Evolutionary conservation across 2,329 filamentous ascomycete genomes (phyloP).

Genomic region (Grosmannia penicillata): DNA sequence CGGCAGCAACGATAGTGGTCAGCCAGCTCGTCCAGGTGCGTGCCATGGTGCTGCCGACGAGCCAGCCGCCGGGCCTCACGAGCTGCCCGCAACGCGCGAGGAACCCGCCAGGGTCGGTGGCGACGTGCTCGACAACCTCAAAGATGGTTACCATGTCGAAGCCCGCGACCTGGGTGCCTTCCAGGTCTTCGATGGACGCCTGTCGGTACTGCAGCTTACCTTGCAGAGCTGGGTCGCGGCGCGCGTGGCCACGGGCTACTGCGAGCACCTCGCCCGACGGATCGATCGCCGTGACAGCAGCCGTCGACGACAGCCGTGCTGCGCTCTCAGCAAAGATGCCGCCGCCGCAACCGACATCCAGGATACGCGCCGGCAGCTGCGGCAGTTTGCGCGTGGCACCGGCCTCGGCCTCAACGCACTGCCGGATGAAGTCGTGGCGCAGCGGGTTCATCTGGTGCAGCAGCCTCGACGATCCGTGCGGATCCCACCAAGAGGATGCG

Average conservation of each 20-base stretch:
- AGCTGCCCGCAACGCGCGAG: slow-evolving; percentile 57
- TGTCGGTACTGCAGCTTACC: slow-evolving; percentile 58
- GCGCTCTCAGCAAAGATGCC: slow-evolving; percentile 91
- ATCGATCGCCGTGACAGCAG: slow-evolving; percentile 60
- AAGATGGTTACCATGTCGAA: slow-evolving; percentile 71
- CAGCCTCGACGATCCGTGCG: slow-evolving; percentile 77
- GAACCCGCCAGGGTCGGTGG: slow-evolving; percentile 53
- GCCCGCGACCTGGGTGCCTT: too few species aligned
- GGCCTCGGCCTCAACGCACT: slow-evolving; percentile 41
- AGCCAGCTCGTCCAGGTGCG: slow-evolving; percentile 80
- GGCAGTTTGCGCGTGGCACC: not conserved
- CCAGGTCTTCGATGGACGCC: slow-evolving; percentile 58
- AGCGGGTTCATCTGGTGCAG: slow-evolving; percentile 97
- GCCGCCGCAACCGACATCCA: slow-evolving; percentile 90
- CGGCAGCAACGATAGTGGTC: slow-evolving; percentile 82
- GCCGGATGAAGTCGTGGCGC: slow-evolving; percentile 77
- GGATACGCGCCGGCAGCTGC: slow-evolving; percentile 24
- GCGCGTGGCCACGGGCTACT: slow-evolving; percentile 63
- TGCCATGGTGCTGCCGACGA: slow-evolving; percentile 84
- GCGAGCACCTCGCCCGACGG: slow-evolving; percentile 58
- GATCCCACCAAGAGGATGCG: slow-evolving; percentile 94
- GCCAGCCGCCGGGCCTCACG: slow-evolving; percentile 81
- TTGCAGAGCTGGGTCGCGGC: slow-evolving; percentile 49
- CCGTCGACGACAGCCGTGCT: slow-evolving; percentile 49
- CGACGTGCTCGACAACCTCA: slow-evolving; percentile 90